These are phyloP conservation scores for Nakataea oryzae DNA, from an alignment of 2,329 filamentous ascomycete species.

Conservation along the genomic window DNA sequence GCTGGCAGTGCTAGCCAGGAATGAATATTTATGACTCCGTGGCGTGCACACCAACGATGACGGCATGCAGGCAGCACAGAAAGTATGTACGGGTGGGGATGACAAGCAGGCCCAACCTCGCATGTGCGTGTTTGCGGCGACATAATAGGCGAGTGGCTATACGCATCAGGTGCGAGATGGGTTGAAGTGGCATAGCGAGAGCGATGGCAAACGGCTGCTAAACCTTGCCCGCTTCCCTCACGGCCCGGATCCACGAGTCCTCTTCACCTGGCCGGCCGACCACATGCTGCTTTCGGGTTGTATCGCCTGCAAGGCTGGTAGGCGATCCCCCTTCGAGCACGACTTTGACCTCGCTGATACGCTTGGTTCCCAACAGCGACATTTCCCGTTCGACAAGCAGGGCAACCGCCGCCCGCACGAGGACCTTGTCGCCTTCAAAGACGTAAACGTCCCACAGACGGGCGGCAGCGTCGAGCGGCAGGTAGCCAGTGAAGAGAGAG, in stretches of 20 bases:
- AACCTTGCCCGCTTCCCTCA: constrained; percentile 27
- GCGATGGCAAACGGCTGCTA: constrained; percentile 6
- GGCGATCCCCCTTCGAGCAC: constrained; percentile 19
- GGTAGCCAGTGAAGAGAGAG: constrained; percentile 49
- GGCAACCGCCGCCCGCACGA: constrained; percentile 63
- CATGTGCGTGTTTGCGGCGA: neutral
- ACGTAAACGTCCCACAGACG: constrained; percentile 75
- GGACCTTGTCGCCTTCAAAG: constrained; percentile 66
- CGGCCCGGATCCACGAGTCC: constrained; percentile 32
- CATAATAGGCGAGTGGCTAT: neutral
- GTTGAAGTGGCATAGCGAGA: neutral
- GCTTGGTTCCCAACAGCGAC: constrained; percentile 35
- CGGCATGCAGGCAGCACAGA: neutral
- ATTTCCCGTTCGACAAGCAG: constrained; percentile 46
- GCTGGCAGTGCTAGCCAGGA: neutral
- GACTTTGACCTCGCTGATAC: constrained; percentile 29
- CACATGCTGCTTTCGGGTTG: constrained; percentile 18
- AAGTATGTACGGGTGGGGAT: neutral
- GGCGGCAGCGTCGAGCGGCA: constrained; percentile 60
- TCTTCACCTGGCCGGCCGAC: constrained; percentile 34
- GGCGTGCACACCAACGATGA: neutral
- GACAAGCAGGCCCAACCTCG: neutral
- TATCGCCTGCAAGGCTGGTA: neutral
- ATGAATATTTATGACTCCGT: neutral
- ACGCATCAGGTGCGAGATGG: too few relatives aligned